Evolutionary conservation across 495 filamentous ascomycete species (phyloP).

Genomic region (Aspergillus heteromorphus): DNA sequence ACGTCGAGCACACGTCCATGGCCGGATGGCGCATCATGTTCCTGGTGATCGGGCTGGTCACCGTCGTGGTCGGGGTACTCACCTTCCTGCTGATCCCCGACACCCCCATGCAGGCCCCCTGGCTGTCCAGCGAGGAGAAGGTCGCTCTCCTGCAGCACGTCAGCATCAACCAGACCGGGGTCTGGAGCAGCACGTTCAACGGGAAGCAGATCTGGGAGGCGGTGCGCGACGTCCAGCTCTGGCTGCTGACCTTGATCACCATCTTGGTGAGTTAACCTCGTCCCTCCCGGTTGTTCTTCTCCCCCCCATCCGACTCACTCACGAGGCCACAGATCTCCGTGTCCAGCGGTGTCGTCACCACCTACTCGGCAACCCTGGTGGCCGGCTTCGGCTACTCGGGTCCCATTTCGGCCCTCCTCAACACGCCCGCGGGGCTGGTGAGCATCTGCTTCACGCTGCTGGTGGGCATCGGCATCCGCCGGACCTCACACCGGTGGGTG

Average conservation of each 20-base stretch:
- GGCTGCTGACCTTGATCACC: constrained; percentile 33
- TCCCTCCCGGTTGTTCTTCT: no score
- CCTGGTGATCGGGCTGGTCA: constrained; percentile 55
- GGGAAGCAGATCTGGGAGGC: constrained; percentile 28
- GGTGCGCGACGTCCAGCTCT: constrained; percentile 29
- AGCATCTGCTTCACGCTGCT: constrained; percentile 52
- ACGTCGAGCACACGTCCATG: constrained; percentile 20
- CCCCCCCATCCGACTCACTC: not conserved
- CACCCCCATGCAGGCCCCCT: constrained; percentile 51
- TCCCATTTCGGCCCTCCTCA: constrained; percentile 52
- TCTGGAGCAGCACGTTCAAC: constrained; percentile 41
- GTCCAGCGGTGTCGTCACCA: constrained; percentile 56
- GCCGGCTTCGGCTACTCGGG: constrained; percentile 49
- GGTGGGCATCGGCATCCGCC: constrained; percentile 42
- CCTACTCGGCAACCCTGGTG: constrained; percentile 58
- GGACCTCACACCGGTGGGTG: constrained; percentile 45
- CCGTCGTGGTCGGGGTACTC: constrained; percentile 45
- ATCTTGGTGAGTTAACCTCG: constrained; percentile 26
- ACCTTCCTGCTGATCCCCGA: constrained; percentile 55
- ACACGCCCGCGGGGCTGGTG: constrained; percentile 58
- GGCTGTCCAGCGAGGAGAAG: constrained; percentile 52
- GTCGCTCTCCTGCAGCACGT: constrained; percentile 34
- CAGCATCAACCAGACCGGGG: constrained; percentile 54
- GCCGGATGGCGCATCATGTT: constrained; percentile 63
- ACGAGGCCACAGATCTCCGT: constrained; percentile 35